Percentiles rank a stretch among this genome's conserved stretches.
Conservation (phyloP, 1,284 basidiomycete genomes). For the Puccinia brachypodii region DNA sequence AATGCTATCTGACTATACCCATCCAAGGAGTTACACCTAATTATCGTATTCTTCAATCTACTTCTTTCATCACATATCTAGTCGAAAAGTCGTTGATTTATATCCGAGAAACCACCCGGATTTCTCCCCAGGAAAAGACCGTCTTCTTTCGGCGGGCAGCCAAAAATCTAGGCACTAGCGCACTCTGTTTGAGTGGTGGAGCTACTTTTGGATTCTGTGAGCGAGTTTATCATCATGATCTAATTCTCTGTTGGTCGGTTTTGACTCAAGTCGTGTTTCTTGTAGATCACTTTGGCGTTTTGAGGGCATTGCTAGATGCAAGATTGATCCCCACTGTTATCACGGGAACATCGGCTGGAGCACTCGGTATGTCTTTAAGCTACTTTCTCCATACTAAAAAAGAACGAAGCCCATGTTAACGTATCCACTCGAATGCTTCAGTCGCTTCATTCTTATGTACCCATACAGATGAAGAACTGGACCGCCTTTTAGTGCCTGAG, state of each 20-base stretch:
- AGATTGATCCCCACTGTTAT: slow-evolving; percentile 84
- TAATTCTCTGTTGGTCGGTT: background rate
- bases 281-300: slow-evolving; percentile 77
- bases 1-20: background rate
- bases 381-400: background rate
- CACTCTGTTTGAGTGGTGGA: slow-evolving; percentile 89
- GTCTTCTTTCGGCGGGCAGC: slow-evolving; percentile 86
- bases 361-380: slow-evolving; percentile 61
- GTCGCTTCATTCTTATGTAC: slow-evolving; percentile 73
- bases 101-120: slow-evolving; percentile 69
- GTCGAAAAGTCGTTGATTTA: slow-evolving; percentile 62
- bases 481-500: slow-evolving; percentile 72
- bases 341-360: slow-evolving; percentile 86
- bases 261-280: slow-evolving; percentile 58
- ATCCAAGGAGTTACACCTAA: background rate
- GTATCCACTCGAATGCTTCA: background rate
- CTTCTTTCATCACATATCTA: slow-evolving; percentile 36
- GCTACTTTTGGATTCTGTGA: slow-evolving; percentile 83
- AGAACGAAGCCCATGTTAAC: background rate
- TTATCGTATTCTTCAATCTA: background rate
- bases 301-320: slow-evolving; percentile 85
- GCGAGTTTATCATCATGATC: background rate
- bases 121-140: slow-evolving; percentile 83
- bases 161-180: slow-evolving; percentile 83
- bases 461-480: slow-evolving; percentile 83